Evolutionary conservation across 495 filamentous ascomycete species (phyloP).

Genomic region (Xeromyces bisporus): DNA sequence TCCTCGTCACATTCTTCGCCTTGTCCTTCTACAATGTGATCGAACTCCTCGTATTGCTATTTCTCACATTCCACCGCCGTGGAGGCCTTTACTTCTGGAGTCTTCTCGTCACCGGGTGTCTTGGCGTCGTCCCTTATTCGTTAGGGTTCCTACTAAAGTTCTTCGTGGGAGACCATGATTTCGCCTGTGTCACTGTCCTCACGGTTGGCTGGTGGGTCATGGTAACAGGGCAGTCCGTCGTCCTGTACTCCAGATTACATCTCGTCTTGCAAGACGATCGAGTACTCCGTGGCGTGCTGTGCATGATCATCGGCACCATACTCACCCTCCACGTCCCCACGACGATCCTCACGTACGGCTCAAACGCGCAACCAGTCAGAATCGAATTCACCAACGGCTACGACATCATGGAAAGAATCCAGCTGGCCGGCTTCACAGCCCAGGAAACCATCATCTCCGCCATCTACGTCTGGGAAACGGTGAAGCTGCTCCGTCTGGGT

Average conservation of each 20-base stretch:
- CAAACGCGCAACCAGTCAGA: constrained; percentile 16
- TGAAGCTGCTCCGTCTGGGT: constrained; percentile 30
- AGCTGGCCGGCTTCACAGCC: constrained; percentile 37
- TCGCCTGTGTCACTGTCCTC: constrained; percentile 26
- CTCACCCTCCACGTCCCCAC: constrained; percentile 33
- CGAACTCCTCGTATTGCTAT: constrained; percentile 32
- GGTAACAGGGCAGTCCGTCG: constrained; percentile 35
- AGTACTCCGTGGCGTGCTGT: constrained; percentile 22
- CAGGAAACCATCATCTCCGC: constrained; percentile 42
- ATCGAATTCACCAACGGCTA: constrained; percentile 27
- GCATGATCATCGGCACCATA: constrained; percentile 28
- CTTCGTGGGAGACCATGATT: constrained; percentile 19
- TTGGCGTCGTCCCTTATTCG: constrained; percentile 32
- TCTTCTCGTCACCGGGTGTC: constrained; percentile 25
- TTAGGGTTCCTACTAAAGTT: constrained; percentile 36
- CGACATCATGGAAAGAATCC: constrained; percentile 38
- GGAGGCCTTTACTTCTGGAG: constrained; percentile 39
- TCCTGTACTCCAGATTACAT: constrained; percentile 35
- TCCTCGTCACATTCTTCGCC: neutral
- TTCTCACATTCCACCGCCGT: constrained; percentile 34
- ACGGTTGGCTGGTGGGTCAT: constrained; percentile 37
- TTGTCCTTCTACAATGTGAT: constrained; percentile 34
- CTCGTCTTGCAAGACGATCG: constrained; percentile 30
- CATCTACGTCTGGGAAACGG: constrained; percentile 39
- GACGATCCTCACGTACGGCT: constrained; percentile 32